A percentile compares a stretch with the other conserved stretches of the same genome.
Evolutionary conservation across 768 basidiomycete genomes (phyloP).

Genomic region (Cystobasidium onofrii): DNA sequence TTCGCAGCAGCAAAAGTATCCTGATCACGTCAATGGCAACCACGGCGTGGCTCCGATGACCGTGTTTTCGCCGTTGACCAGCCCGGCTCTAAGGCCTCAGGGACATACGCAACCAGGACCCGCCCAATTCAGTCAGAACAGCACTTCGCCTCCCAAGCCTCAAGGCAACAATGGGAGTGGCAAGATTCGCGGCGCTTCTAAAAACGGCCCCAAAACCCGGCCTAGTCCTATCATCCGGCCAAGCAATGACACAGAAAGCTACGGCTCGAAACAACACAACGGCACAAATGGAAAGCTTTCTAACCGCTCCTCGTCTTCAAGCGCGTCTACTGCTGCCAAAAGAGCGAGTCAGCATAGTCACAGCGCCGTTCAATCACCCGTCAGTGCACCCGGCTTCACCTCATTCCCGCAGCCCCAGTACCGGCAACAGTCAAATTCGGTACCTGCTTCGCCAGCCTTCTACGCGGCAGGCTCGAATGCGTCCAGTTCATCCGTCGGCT

Average conservation of each 20-base stretch:
- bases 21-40: neutral
- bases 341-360: neutral
- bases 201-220: constrained; percentile 25
- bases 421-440: constrained; percentile 3
- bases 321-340: neutral
- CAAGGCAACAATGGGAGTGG: neutral
- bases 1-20: neutral
- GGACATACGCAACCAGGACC: neutral
- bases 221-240: constrained; percentile 34
- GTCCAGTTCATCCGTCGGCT: neutral
- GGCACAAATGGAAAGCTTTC: neutral
- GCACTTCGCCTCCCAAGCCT: neutral
- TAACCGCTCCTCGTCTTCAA: neutral
- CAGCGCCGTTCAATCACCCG: neutral
- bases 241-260: neutral
- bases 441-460: constrained; percentile 3
- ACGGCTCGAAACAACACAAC: neutral
- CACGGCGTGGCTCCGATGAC: constrained; percentile 34
- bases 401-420: neutral
- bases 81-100: constrained; percentile 40
- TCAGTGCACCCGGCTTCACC: neutral
- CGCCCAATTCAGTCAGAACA: neutral
- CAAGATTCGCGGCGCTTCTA: constrained; percentile 28
- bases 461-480: neutral
- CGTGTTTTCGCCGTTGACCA: constrained; percentile 39